These are phyloP conservation scores for Suhomyces ambrosiae DNA, from an alignment of 1,139 yeast genomes.

Conservation along the genomic window DNA sequence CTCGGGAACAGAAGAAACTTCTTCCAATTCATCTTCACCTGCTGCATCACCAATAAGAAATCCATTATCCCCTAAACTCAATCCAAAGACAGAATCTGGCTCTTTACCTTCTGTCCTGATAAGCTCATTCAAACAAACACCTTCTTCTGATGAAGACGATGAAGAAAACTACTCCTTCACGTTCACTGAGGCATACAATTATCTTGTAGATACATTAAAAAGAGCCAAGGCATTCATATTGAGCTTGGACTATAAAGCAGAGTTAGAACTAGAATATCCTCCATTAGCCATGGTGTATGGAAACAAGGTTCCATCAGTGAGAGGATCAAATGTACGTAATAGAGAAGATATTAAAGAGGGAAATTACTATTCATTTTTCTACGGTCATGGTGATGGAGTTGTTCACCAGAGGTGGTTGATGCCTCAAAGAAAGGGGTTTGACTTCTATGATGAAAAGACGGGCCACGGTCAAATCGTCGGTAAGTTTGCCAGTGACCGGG, in stretches of 20 bases:
- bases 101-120: slow-evolving; percentile 5
- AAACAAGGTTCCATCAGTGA: slow-evolving; percentile 77
- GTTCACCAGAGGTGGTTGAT: slow-evolving; percentile 79
- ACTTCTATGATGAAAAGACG: slow-evolving; percentile 33
- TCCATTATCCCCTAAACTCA: slow-evolving; percentile 6
- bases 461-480: slow-evolving; percentile 59
- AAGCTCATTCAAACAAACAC: not conserved
- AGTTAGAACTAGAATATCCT: slow-evolving; percentile 58
- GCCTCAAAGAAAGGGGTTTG: slow-evolving; percentile 74
- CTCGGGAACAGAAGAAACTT: not conserved
- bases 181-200: slow-evolving; percentile 65
- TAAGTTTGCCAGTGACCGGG: slow-evolving; percentile 62
- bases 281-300: slow-evolving; percentile 85
- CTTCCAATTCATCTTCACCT: slow-evolving; percentile 1
- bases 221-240: slow-evolving; percentile 60
- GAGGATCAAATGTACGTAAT: slow-evolving; percentile 69
- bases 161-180: slow-evolving; percentile 29
- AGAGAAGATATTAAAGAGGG: slow-evolving; percentile 69
- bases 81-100: slow-evolving; percentile 3
- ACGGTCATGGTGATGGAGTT: slow-evolving; percentile 94
- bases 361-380: slow-evolving; percentile 70
- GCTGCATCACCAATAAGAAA: not conserved
- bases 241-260: slow-evolving; percentile 57
- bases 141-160: slow-evolving; percentile 11
- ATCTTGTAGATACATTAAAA: slow-evolving; percentile 61